Conservation (phyloP, 2,329 filamentous ascomycete species). For the Neonectria magnoliae region DNA sequence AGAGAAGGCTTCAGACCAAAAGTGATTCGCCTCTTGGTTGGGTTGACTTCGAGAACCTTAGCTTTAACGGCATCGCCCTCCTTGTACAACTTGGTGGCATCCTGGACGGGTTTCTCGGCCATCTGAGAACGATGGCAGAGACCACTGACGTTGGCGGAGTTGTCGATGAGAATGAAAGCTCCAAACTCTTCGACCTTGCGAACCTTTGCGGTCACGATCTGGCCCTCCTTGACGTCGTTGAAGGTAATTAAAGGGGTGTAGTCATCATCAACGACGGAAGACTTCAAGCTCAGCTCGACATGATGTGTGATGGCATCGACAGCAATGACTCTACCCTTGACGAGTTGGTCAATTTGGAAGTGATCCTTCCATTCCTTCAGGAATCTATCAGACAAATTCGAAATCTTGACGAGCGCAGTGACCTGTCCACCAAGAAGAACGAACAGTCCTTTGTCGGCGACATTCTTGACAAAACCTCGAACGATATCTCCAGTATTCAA, state of each 20-base stretch:
- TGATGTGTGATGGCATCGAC: conserved; percentile 76
- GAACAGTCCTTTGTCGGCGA: conserved; percentile 90
- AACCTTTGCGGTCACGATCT: conserved; percentile 88
- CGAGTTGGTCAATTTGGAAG: conserved; percentile 89
- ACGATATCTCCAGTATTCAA: conserved; percentile 81
- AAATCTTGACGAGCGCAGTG: conserved; percentile 84
- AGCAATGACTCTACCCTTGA: conserved; percentile 83
- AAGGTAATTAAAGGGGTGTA: conserved; percentile 80
- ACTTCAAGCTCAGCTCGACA: conserved; percentile 87
- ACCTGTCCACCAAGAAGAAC: conserved; percentile 83
- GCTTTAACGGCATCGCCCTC: conserved; percentile 96
- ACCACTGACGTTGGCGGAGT: conserved; percentile 88
- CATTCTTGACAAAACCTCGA: conserved; percentile 91
- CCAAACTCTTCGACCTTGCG: conserved; percentile 95
- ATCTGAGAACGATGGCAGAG: conserved; percentile 93
- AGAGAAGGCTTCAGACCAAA: conserved; percentile 95
- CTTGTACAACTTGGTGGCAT: conserved; percentile 89
- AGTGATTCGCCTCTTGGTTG: conserved; percentile 79
- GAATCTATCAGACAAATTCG: conserved; percentile 89
- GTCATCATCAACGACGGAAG: conserved; percentile 81
- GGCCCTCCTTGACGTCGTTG: conserved; percentile 79
- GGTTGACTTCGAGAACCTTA: conserved; percentile 81
- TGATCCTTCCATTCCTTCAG: conserved; percentile 95
- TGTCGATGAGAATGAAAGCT: conserved; percentile 91
- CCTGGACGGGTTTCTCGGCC: conserved; percentile 82